Evolutionary conservation across 2,329 filamentous ascomycete species (phyloP), one percentile per base, ranked within the genome.

Genomic region (Fusarium devonianum): DNA sequence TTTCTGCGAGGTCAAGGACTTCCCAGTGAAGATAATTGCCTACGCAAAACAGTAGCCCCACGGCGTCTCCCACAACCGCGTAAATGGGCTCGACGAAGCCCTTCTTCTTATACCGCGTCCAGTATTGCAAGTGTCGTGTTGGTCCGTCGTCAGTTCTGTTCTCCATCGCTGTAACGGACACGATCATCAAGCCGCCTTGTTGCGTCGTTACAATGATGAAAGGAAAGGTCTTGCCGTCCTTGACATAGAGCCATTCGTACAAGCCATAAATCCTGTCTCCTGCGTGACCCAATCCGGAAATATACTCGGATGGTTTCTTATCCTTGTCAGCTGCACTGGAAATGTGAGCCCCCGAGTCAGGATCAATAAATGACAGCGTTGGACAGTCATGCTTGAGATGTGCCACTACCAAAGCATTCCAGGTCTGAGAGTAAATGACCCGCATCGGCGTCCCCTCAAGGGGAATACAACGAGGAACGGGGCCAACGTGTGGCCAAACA

Each of bases 201-300:
- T 75, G 75, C 0, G 82, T 83, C 4, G 81, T 77, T 9, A 88
- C 78, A 11, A 90, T 75, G 22, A 90, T 74, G 63, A 85, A 87
- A 2, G 81, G 77, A 68, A 86, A 88, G 0, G 71, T 77, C 45
- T 79, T 82, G n/a, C 75, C 76, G 26, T 82, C 76, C 45, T 82
- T 81, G 22, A 74, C 71, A 53, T 82, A 84, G 5, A 75, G 67
- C 88, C 88, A 92, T 53, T 89, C 84, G 2, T 79, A 69, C 7
- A 92, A 68, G 1, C 81, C 77, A 32, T 82, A 75, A 2, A 92
- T 80, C 28, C 76, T 77, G 54, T 88, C 85, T 1, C 80, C 80
- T 1, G 70, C 56, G 33, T 81, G 77, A 2, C 81, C 82, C 12
- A 91, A 72, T 4, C 80, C 79, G 12, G 75, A 77, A 21, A 86